A percentile compares a stretch with the other conserved stretches of the same genome.
Conservation (phyloP, 2,329 filamentous ascomycete genomes). For the Neospermospora avenae region DNA sequence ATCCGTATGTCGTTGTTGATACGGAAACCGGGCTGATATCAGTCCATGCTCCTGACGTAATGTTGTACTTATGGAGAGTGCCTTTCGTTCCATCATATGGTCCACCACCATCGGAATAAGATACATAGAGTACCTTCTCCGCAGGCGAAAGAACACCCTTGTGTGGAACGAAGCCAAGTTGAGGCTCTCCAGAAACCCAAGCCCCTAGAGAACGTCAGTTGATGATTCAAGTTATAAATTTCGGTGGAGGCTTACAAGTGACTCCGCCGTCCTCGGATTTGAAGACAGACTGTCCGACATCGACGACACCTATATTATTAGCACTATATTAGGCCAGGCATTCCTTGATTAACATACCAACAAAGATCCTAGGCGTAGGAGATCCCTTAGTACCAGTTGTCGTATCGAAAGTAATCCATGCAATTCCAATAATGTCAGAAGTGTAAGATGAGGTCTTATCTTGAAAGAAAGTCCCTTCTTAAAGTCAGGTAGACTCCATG, state of each 20-base stretch:
- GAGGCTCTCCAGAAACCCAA: conserved; percentile 27
- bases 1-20: conserved; percentile 44
- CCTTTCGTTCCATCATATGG: conserved; percentile 55
- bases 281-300: conserved; percentile 25
- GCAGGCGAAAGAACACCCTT: conserved; percentile 28
- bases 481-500: background rate
- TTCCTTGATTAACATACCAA: conserved; percentile 10
- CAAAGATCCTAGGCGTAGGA: conserved; percentile 27
- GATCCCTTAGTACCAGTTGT: conserved; percentile 20
- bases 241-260: conserved; percentile 20
- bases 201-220: conserved; percentile 20
- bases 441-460: conserved; percentile 14
- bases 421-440: conserved; percentile 23
- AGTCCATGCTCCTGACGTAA: conserved; percentile 44
- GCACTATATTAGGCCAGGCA: background rate
- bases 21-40: conserved; percentile 51
- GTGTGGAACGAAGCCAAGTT: conserved; percentile 26
- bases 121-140: conserved; percentile 53
- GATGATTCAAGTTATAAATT: background rate
- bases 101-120: conserved; percentile 52
- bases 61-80: conserved; percentile 53
- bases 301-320: conserved; percentile 16
- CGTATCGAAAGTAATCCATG: conserved; percentile 27
- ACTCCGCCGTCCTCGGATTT: conserved; percentile 27
- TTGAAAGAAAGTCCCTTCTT: conserved; percentile 24